These are phyloP conservation scores for Scheffersomyces segobiensis DNA, from an alignment of 1,139 yeast species.

Conservation along the genomic window DNA sequence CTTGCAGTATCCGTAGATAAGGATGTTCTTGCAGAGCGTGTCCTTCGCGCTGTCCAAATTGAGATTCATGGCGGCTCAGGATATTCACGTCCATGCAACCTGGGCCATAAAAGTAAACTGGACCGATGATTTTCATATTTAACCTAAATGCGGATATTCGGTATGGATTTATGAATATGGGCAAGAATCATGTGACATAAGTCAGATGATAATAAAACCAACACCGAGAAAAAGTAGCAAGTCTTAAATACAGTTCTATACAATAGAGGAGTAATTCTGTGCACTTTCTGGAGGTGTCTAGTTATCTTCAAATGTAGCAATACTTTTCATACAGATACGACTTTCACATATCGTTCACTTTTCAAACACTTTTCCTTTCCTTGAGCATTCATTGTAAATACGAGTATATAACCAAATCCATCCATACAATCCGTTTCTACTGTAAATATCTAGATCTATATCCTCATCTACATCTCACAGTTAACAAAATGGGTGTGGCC, in stretches of 20 bases:
- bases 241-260: neutral
- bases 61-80: constrained; percentile 33
- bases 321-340: neutral
- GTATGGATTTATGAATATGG: neutral
- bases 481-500: constrained; percentile 60
- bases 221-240: neutral
- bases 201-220: neutral
- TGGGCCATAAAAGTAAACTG: neutral
- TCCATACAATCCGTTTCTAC: neutral
- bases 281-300: neutral
- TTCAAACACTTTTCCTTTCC: neutral
- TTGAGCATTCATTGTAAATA: neutral
- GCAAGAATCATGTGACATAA: neutral
- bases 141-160: neutral
- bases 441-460: neutral
- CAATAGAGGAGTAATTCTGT: neutral
- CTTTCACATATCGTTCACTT: neutral
- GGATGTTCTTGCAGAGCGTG: constrained; percentile 81
- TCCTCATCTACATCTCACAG: neutral
- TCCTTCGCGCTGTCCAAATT: constrained; percentile 63
- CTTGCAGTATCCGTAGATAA: constrained; percentile 87
- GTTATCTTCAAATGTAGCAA: neutral
- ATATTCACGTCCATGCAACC: neutral
- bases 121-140: neutral
- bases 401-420: neutral